Percentiles rank a stretch among this genome's conserved stretches.
Conservation (phyloP, 805 yeast species). For the Myxozyma geophila region DNA sequence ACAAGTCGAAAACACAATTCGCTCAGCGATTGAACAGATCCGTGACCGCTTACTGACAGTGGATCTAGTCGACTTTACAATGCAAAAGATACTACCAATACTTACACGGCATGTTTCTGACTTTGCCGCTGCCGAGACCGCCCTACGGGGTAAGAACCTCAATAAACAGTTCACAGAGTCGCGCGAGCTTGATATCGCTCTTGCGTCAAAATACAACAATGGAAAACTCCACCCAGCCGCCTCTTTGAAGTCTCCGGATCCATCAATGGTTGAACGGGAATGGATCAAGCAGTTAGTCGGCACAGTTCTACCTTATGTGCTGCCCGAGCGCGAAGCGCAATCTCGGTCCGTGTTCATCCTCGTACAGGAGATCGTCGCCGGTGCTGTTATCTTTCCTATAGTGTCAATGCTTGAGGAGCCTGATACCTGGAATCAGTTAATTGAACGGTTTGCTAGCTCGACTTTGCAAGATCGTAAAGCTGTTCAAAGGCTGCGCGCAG, state of each 20-base stretch:
- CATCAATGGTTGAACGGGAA: constrained; percentile 51
- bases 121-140: constrained; percentile 52
- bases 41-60: constrained; percentile 50
- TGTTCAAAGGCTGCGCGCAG: constrained; percentile 71
- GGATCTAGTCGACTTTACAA: constrained; percentile 62
- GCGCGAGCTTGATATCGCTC: constrained; percentile 48
- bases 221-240: constrained; percentile 67
- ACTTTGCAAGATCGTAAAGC: constrained; percentile 74
- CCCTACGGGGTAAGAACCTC: constrained; percentile 40
- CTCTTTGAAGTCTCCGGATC: constrained; percentile 47
- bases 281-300: constrained; percentile 55
- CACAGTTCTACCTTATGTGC: constrained; percentile 54
- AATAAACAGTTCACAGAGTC: constrained; percentile 44
- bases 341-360: constrained; percentile 58
- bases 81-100: constrained; percentile 64
- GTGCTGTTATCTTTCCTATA: constrained; percentile 60
- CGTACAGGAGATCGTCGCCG: constrained; percentile 65
- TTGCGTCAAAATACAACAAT: constrained; percentile 52
- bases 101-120: constrained; percentile 65
- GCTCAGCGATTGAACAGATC: constrained; percentile 50
- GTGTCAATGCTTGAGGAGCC: constrained; percentile 63
- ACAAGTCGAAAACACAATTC: constrained; percentile 53
- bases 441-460: constrained; percentile 63
- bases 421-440: constrained; percentile 72
- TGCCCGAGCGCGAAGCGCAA: constrained; percentile 50